A percentile compares a stretch with the other conserved stretches of the same genome.
Conservation (phyloP, 768 basidiomycete genomes). For the Phaeotremella fagi region DNA sequence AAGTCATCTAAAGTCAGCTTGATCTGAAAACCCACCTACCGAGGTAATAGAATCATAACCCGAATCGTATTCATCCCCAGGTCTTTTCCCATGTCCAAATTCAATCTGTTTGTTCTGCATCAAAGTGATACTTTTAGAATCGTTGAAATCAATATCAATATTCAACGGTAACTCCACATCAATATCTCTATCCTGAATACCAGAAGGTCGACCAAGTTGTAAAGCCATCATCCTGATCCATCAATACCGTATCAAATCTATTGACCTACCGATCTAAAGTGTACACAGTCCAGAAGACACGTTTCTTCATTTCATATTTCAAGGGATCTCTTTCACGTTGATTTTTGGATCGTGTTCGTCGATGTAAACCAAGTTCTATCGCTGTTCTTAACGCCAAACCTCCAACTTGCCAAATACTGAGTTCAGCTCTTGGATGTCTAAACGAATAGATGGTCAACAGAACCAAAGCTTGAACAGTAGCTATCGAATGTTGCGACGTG, state of each 20-base stretch:
- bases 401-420: slow-evolving; percentile 31
- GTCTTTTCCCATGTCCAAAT: slow-evolving; percentile 6
- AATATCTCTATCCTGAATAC: slow-evolving; percentile 37
- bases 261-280: slow-evolving; percentile 21
- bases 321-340: slow-evolving; percentile 12
- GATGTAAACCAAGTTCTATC: slow-evolving; percentile 34
- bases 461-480: slow-evolving; percentile 33
- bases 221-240: slow-evolving; percentile 26
- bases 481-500: slow-evolving; percentile 35
- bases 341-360: slow-evolving; percentile 6
- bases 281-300: slow-evolving; percentile 40
- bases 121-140: slow-evolving; percentile 11
- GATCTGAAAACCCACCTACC: slow-evolving; percentile 7
- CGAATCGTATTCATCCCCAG: slow-evolving; percentile 25
- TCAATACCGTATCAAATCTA: neutral
- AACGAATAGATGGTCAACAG: slow-evolving; percentile 27
- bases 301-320: slow-evolving; percentile 24
- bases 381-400: slow-evolving; percentile 35
- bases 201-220: slow-evolving; percentile 27
- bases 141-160: slow-evolving; percentile 30
- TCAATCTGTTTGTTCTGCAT: slow-evolving; percentile 33
- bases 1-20: slow-evolving; percentile 29
- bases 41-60: slow-evolving; percentile 31
- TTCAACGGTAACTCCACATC: slow-evolving; percentile 34
- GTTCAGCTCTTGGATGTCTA: slow-evolving; percentile 13